Percentiles rank a stretch among this genome's conserved stretches.
Evolutionary conservation across 148 eudicot genomes (phyloP).

Genomic region (Dysphania ambrosioides): DNA sequence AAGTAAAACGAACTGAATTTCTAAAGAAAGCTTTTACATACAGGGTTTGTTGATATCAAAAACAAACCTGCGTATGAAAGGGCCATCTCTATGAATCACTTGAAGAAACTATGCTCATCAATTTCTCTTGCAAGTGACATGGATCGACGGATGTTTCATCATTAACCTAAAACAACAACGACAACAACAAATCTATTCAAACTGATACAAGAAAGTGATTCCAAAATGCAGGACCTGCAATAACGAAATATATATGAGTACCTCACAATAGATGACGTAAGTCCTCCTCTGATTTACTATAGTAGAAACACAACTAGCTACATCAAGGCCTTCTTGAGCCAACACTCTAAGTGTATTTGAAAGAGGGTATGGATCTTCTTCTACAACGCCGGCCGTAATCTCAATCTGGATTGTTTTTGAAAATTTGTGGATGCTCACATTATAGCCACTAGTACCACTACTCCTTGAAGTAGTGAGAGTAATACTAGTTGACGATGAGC

Average conservation of each 20-base stretch:
- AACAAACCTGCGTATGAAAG: slow-evolving; percentile 14
- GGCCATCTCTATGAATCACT: neutral
- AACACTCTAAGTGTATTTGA: slow-evolving; percentile 40
- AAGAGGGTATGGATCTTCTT: slow-evolving; percentile 32
- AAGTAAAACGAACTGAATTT: neutral
- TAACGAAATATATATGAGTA: slow-evolving; percentile 13
- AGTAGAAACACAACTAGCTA: slow-evolving; percentile 44
- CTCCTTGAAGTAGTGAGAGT: slow-evolving; percentile 12
- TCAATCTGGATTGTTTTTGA: slow-evolving; percentile 28
- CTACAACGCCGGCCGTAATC: slow-evolving; percentile 13
- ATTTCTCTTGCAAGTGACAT: slow-evolving; percentile 13
- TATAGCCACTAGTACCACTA: slow-evolving; percentile 10
- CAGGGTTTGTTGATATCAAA: neutral
- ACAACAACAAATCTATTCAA: neutral
- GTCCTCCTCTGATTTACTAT: slow-evolving; percentile 30
- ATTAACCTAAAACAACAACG: slow-evolving; percentile 11
- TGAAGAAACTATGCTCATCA: slow-evolving; percentile 16
- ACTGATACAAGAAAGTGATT: neutral
- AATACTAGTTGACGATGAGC: slow-evolving; percentile 16
- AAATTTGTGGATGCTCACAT: slow-evolving; percentile 25
- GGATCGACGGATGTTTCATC: slow-evolving; percentile 19
- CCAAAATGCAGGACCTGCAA: neutral
- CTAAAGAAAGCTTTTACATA: neutral
- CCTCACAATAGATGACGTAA: slow-evolving; percentile 48
- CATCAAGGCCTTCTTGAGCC: slow-evolving; percentile 32